Percentiles rank a stretch among this genome's conserved stretches.
phyloP scores from a whole-genome alignment of 177 flowering plant species.

The Vitis hybrid region DNA sequence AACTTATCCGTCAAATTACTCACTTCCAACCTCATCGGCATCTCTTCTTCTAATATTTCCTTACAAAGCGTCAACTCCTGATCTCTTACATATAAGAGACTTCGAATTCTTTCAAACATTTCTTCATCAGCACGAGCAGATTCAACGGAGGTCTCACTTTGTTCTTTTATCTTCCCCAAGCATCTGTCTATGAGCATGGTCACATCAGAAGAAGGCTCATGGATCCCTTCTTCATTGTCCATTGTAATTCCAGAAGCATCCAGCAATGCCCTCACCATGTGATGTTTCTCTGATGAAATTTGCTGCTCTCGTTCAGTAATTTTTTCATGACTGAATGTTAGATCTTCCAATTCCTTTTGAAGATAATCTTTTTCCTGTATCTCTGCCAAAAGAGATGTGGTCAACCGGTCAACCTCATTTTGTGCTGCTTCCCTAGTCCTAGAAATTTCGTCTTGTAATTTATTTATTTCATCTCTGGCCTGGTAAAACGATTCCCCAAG shows the following conservation, averaged over 20 bases:
- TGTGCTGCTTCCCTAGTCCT: conserved; percentile 46
- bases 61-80: conserved; percentile 52
- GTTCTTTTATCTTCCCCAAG: conserved; percentile 53
- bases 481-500: conserved; percentile 54
- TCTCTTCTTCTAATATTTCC: conserved; percentile 64
- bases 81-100: conserved; percentile 52
- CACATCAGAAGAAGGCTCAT: conserved; percentile 24
- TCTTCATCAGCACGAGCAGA: conserved; percentile 33
- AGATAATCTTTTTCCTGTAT: conserved; percentile 59
- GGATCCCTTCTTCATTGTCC: conserved; percentile 25
- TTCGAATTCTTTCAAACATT: conserved; percentile 46
- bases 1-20: conserved; percentile 41
- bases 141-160: conserved; percentile 22
- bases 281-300: conserved; percentile 51
- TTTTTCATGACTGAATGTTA: conserved; percentile 39
- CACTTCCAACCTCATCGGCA: conserved; percentile 37
- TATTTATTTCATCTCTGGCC: conserved; percentile 41
- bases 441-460: conserved; percentile 43
- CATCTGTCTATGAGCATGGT: conserved; percentile 44
- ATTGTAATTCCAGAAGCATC: conserved; percentile 49
- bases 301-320: conserved; percentile 37
- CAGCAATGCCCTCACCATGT: conserved; percentile 40
- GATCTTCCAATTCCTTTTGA: conserved; percentile 49
- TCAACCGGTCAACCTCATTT: conserved; percentile 51
- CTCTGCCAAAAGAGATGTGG: conserved; percentile 48